Conservation (phyloP, 768 basidiomycete genomes). For the Naganishia antarctica region DNA sequence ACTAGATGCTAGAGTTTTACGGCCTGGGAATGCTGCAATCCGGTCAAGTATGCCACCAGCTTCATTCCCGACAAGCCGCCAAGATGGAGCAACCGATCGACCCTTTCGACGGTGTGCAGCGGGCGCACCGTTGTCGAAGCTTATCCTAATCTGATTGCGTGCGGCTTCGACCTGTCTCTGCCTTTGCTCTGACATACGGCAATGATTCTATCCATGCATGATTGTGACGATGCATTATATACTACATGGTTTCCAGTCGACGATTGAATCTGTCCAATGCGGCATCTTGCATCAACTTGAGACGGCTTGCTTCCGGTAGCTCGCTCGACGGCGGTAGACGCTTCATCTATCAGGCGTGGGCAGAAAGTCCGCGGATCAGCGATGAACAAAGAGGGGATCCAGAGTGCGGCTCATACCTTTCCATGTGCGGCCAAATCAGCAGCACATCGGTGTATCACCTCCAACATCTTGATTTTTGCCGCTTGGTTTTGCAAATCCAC, state of each 20-base stretch:
- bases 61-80: too few relatives aligned
- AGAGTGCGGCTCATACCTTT: neutral
- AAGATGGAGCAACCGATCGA: too few relatives aligned
- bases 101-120: too few relatives aligned
- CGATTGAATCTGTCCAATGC: constrained; percentile 36
- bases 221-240: neutral
- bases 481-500: constrained; percentile 38
- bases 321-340: constrained; percentile 29
- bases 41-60: too few relatives aligned
- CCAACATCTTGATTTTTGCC: constrained; percentile 39
- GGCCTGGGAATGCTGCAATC: too few relatives aligned
- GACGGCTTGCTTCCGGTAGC: constrained; percentile 42
- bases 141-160: too few relatives aligned
- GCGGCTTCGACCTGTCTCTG: too few relatives aligned
- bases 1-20: too few relatives aligned
- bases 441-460: constrained; percentile 36
- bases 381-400: neutral
- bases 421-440: constrained; percentile 34
- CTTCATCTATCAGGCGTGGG: constrained; percentile 28
- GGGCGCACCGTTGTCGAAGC: too few relatives aligned
- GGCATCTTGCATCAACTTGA: constrained; percentile 40
- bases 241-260: constrained; percentile 21
- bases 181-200: too few relatives aligned
- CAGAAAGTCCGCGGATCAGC: neutral
- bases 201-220: too few relatives aligned